Percentiles rank a stretch among this genome's conserved stretches.
Conservation (phyloP, 2,329 filamentous ascomycete genomes). For the Penicillium freii region DNA sequence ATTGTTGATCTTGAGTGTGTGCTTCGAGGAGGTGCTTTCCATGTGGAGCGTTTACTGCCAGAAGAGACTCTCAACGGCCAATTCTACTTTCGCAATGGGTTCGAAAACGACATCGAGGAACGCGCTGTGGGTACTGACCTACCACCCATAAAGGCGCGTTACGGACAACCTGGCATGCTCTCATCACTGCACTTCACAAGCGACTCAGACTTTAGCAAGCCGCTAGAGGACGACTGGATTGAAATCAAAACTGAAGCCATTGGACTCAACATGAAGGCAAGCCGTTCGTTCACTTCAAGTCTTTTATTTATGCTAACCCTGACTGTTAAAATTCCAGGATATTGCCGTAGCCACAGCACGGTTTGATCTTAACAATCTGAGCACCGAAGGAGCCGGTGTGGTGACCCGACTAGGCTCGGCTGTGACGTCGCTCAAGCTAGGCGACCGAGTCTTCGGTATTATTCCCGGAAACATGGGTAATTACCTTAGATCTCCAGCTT, state of each 20-base stretch:
- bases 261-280: constrained; percentile 31
- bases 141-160: background rate
- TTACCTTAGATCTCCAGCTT: background rate
- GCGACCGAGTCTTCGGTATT: background rate
- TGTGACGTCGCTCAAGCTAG: background rate
- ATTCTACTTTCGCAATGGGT: too few species aligned
- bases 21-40: too few species aligned
- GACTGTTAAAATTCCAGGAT: too few species aligned
- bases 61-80: too few species aligned
- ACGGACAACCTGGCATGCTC: background rate
- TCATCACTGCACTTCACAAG: background rate
- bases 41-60: too few species aligned
- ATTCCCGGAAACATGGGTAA: background rate
- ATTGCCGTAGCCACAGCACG: too few species aligned
- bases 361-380: constrained; percentile 10
- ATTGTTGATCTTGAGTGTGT: too few species aligned
- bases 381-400: background rate
- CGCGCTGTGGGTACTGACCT: too few species aligned
- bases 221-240: constrained; percentile 19
- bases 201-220: background rate
- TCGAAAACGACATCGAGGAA: too few species aligned
- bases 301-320: too few species aligned
- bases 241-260: constrained; percentile 34
- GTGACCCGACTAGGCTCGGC: constrained; percentile 24
- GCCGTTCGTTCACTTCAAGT: too few species aligned